phyloP scores from a whole-genome alignment of 768 basidiomycete species.

The Amanita pseudoporphyria region DNA sequence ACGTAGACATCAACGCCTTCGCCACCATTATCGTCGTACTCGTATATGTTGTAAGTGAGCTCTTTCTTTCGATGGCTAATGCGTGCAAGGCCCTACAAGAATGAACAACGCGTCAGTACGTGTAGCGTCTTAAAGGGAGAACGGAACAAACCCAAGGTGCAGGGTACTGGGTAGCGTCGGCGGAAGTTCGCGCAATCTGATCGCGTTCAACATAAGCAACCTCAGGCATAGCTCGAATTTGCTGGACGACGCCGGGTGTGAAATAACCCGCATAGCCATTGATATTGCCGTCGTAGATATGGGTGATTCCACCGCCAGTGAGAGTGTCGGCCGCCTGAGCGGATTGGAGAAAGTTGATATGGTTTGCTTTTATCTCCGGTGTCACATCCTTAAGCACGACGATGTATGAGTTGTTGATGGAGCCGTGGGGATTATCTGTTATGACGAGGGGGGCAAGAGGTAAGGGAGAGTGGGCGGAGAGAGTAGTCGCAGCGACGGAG shows the following conservation, averaged over 20 bases:
- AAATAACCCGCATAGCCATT: conserved; percentile 81
- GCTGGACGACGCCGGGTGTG: conserved; percentile 57
- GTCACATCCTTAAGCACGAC: conserved; percentile 77
- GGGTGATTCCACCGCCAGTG: conserved; percentile 49
- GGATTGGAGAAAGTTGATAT: conserved; percentile 66
- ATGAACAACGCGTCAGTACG: conserved; percentile 12
- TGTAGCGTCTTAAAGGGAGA: not conserved
- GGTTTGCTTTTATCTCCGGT: conserved; percentile 51
- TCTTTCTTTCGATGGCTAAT: conserved; percentile 77
- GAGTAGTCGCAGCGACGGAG: conserved; percentile 31
- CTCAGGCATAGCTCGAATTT: conserved; percentile 76
- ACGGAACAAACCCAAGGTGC: conserved; percentile 74
- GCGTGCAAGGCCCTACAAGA: conserved; percentile 91
- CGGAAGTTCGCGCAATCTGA: conserved; percentile 62
- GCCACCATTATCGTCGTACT: conserved; percentile 60
- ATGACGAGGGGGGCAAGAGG: conserved; percentile 51
- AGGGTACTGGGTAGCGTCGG: conserved; percentile 52
- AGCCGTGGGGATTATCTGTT: conserved; percentile 54
- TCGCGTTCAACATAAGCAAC: conserved; percentile 91
- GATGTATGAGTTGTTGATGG: conserved; percentile 90
- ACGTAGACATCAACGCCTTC: conserved; percentile 91
- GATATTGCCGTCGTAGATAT: conserved; percentile 68
- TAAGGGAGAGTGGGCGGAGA: conserved; percentile 37
- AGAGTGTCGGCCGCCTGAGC: conserved; percentile 47
- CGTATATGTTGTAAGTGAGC: conserved; percentile 78